These are phyloP conservation scores for Pseudocercospora eumusae DNA, from an alignment of 2,329 filamentous ascomycete species.

Conservation along the genomic window DNA sequence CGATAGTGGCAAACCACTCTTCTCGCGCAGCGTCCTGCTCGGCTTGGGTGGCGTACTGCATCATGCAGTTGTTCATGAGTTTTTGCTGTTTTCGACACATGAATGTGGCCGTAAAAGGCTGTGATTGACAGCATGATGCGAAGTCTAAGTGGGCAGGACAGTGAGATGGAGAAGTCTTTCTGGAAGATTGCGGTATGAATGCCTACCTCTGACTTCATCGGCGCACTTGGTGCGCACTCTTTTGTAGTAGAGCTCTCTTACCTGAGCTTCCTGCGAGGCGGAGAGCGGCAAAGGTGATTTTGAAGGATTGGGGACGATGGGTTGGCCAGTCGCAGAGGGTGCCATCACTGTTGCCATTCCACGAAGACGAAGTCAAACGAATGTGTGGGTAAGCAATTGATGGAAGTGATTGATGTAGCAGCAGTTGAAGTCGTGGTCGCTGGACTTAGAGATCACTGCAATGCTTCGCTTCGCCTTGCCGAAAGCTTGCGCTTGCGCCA, in stretches of 20 bases:
- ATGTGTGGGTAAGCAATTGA: neutral
- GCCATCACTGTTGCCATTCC: conserved; percentile 31
- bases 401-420: neutral
- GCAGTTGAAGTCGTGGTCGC: neutral
- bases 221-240: conserved; percentile 75
- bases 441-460: conserved; percentile 2
- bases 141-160: conserved; percentile 63
- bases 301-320: conserved; percentile 36
- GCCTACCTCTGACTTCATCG: conserved; percentile 53
- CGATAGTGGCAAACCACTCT: conserved; percentile 84
- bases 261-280: conserved; percentile 76
- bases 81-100: conserved; percentile 77
- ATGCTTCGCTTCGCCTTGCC: neutral
- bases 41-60: conserved; percentile 75
- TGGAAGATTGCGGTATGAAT: too few relatives aligned
- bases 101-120: conserved; percentile 86
- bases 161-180: neutral
- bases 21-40: conserved; percentile 86
- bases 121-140: conserved; percentile 81
- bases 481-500: neutral
- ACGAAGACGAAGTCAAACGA: conserved; percentile 12
- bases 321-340: conserved; percentile 14
- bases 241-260: conserved; percentile 77
- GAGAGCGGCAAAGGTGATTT: conserved; percentile 82
- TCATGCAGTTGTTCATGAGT: conserved; percentile 93